These are phyloP conservation scores for Aspergillus eucalypticola DNA, from an alignment of 2,329 filamentous ascomycete genomes.

Conservation along the genomic window DNA sequence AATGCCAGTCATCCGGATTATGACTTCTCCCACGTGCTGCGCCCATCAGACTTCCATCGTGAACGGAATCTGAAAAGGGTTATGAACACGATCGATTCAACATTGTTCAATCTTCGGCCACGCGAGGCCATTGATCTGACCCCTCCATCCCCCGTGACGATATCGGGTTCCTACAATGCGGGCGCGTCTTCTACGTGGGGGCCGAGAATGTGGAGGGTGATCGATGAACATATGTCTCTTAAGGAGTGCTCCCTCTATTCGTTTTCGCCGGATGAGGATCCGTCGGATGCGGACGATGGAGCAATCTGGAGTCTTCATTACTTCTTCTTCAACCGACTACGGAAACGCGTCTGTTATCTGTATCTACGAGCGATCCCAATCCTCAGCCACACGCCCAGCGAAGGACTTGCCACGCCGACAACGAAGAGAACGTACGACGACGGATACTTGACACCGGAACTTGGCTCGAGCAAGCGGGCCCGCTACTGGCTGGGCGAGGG, in stretches of 20 bases:
- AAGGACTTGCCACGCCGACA: conserved; percentile 42
- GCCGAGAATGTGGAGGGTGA: conserved; percentile 84
- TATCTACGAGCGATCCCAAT: conserved; percentile 81
- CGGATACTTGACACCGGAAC: conserved; percentile 51
- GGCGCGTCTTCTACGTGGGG: conserved; percentile 70
- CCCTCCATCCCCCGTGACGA: conserved; percentile 43
- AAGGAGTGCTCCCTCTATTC: conserved; percentile 87
- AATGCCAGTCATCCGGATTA: conserved; percentile 97
- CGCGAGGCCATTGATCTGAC: conserved; percentile 47
- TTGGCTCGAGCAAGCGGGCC: conserved; percentile 74
- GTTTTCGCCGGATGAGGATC: conserved; percentile 85
- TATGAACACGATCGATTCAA: conserved; percentile 85
- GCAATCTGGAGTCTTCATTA: conserved; percentile 95
- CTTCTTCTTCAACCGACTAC: conserved; percentile 93
- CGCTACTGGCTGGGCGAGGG: conserved; percentile 77
- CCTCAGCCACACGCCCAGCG: conserved; percentile 68
- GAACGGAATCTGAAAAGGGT: conserved; percentile 78
- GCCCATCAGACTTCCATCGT: conserved; percentile 84
- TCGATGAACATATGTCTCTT: conserved; percentile 93
- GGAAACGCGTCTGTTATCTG: conserved; percentile 91
- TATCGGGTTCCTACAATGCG: conserved; percentile 50
- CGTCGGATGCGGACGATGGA: conserved; percentile 89
- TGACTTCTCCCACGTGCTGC: conserved; percentile 90
- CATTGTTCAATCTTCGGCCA: conserved; percentile 81
- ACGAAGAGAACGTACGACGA: conserved; percentile 52